Evolutionary conservation across 306 rosid species (phyloP), one percentile per base, ranked within the genome.

Genomic region (Cucumis melo): DNA sequence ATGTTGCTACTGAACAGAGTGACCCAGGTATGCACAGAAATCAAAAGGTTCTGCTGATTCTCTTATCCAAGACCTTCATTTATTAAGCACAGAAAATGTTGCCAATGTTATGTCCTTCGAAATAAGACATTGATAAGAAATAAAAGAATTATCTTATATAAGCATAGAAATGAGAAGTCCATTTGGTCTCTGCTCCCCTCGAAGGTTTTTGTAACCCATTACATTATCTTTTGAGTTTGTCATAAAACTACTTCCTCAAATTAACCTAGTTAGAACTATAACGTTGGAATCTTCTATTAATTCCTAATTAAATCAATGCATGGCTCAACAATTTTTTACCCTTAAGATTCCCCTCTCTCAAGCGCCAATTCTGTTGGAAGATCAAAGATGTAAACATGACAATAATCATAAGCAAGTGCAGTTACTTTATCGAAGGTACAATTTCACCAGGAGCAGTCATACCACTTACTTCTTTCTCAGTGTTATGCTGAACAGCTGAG

Each of bases 1-100:
- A 70, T 76, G 84, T 74, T 7, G 85, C 77, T 74, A 76, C 78
- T 62, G 86, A 78, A 83, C 81, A 77, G 64, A 84, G 77, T 54
- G 75, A 80, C 75, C 67, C 75, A 78, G 89, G 82, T 77, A 38
- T 79, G 57, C 74, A 70, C 41, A 83, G 72, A 78, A 78, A 80
- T 81, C 80, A 77, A 50, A 73, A 65, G 17, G 73, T 27, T 48
- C 29, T 44, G 54, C 82, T 72, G 73, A 55, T 66, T 74, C 88
- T 42, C 87, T 89, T 79, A 80, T 76, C 0, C 38, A 68, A 57
- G 88, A 91, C 80, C 88, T 91, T 79, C 88, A 79, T 81, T 85
- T 90, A 20, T 78, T 92, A 82, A 89, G 88, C 77, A 82, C 68
- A 61, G 96, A 94, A 88, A 94, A 94, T 81, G 66, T 81, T 36